A percentile compares a stretch with the other conserved stretches of the same genome.
These are phyloP conservation scores for Tephrocybe sp. DNA, from an alignment of 768 basidiomycete genomes.

Conservation along the genomic window DNA sequence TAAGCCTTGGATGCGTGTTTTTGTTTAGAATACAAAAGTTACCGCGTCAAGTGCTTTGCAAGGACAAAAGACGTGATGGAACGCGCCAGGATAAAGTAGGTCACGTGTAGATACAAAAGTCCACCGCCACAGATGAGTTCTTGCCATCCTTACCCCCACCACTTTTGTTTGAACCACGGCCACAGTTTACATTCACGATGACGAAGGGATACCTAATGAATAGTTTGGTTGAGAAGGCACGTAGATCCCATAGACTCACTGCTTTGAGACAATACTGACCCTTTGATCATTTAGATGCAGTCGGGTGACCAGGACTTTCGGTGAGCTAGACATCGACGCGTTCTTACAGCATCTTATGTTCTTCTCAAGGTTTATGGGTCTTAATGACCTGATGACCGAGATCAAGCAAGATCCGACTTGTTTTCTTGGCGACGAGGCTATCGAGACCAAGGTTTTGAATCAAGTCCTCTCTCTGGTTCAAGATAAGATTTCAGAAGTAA, in stretches of 20 bases:
- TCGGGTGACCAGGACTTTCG: constrained; percentile 90
- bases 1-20: too few relatives aligned
- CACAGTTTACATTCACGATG: constrained; percentile 37
- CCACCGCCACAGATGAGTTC: background rate
- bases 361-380: constrained; percentile 83
- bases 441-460: constrained; percentile 81
- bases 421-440: constrained; percentile 80
- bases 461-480: constrained; percentile 85
- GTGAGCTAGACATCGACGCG: constrained; percentile 38
- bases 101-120: constrained; percentile 2
- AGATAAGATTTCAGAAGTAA: constrained; percentile 97
- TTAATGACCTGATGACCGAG: constrained; percentile 91
- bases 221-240: constrained; percentile 78
- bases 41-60: too few relatives aligned
- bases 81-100: background rate
- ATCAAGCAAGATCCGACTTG: constrained; percentile 73
- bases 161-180: background rate
- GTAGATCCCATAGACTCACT: background rate
- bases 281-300: constrained; percentile 60
- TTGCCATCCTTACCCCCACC: background rate
- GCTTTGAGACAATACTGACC: constrained; percentile 7
- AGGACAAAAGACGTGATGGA: too few relatives aligned
- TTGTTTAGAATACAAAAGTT: too few relatives aligned
- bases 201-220: constrained; percentile 86
- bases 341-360: constrained; percentile 17